Conservation (phyloP, 75 land plant genomes). For the Chamaecyparis obtusa region DNA sequence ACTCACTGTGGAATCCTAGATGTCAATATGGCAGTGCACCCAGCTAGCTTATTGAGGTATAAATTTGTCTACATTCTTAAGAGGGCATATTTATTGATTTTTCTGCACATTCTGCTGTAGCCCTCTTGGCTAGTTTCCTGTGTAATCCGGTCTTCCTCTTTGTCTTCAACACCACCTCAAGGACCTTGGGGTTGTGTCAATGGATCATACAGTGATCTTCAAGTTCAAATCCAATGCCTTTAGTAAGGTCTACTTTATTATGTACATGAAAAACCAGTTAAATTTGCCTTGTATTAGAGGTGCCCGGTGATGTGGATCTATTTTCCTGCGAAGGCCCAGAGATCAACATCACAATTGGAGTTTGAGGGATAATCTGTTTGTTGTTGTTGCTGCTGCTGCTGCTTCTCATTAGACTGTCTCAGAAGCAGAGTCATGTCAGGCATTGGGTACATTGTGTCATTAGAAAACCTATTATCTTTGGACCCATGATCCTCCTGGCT, state of each 20-base stretch:
- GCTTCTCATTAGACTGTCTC: conserved; percentile 4
- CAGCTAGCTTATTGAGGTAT: conserved; percentile 2
- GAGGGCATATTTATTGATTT: neutral
- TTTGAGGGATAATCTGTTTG: conserved; percentile 1
- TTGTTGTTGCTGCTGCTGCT: conserved; percentile 13
- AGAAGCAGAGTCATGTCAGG: conserved; percentile 12
- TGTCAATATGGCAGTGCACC: neutral
- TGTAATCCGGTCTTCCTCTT: neutral
- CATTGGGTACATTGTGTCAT: conserved; percentile 3
- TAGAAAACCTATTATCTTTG: conserved; percentile 14
- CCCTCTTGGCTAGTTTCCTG: neutral
- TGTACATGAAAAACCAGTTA: conserved; percentile 2
- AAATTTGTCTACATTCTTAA: conserved; percentile 1
- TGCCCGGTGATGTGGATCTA: neutral
- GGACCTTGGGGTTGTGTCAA: neutral
- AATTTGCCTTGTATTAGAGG: neutral
- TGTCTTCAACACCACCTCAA: neutral
- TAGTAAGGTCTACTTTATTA: conserved; percentile 11
- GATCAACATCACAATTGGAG: conserved; percentile 17
- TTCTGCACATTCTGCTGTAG: neutral
- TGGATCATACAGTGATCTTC: neutral
- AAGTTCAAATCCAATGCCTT: conserved; percentile 4
- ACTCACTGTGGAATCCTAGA: neutral
- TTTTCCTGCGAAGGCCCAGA: conserved; percentile 14
- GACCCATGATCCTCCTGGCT: conserved; percentile 35